Base-by-base conservation (phyloP, 2,329 filamentous ascomycete genomes). In the Aplosporella prunicola region DNA sequence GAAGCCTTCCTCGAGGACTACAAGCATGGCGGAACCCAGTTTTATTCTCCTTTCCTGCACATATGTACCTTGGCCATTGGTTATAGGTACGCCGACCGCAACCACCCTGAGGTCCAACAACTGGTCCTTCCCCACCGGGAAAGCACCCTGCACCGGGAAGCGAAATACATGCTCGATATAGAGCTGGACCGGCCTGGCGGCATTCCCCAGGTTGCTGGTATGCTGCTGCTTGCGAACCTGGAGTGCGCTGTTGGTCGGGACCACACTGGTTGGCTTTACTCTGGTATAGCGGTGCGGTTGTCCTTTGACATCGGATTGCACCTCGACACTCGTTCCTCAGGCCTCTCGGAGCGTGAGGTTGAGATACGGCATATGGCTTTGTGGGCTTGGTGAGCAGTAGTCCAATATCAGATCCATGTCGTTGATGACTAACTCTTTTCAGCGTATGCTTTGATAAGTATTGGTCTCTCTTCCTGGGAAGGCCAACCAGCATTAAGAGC, bases 171-270 rank as follows among this genome's bases (percentile, higher is more conserved):
- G 67, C 53, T 73, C 14, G 68, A 73, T 41, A 61, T 61, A 39
- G 70, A 73, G 47, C 52, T 74, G 23, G 70, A 74, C 47, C 53
- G 64, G 4, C 67, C 69, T 1, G 68, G 68, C 9, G 69, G 69
- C 0, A 66, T 74, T 20, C 64, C 71, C 4, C 68, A 64, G 15
- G 67, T 74, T 2, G 68, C 71, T 37, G 71, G 67, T 0, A 55
- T 74, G 10, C 50, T 74, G 11, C 49, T 74, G 3, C 55, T 74
- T 3, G 66, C 69, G 4, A 70, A 74, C 42, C 51, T 73, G 5
- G 71, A 74, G 45, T 72, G 67, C 40, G 68, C 67, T 34, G 64
- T 72, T 13, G 71, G 70, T 3, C 55, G 71, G 34, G 70, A 74
- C 37, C 69, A 70, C 36, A 58, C 67, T 0, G 67, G 67, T 9